Base-by-base conservation (phyloP, 495 filamentous ascomycete species). In the Geopyxis carbonaria region DNA sequence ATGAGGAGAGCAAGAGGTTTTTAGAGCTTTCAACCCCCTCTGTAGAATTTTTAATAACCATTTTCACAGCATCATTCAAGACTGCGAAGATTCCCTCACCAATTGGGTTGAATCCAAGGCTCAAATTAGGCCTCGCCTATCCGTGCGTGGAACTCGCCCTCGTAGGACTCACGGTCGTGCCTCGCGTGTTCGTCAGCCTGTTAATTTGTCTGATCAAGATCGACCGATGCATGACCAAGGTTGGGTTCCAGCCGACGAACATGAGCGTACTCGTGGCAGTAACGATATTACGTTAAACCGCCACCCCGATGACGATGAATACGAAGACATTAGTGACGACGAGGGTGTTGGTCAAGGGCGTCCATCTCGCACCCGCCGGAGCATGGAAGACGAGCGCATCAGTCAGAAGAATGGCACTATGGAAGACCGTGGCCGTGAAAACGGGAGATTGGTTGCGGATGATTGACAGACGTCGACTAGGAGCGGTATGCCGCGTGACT, bases 71-170 rank as follows among this genome's bases (percentile, higher is more conserved):
- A 95, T 97, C 64, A 95, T 97, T 60, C 91, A 95, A 65, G 89
- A 97, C 59, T 97, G 89, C 60, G 89, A 97, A 59, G 85, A 95
- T 51, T 70, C 91, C 4, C 75, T 97, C 34, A 93, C 82, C 47
- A 94, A 93, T 65, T 97, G 89, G 89, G 82, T 95, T 7, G 64
- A 72, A 42, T 75, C 81, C 54, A 89, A 86, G 60, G 86, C 89
- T 1, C 69, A 80, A 33, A 86, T 97, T 45, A 76, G 72, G 46
- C 73, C 86, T 44, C 78, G 78, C 52, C 74, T 97, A 32, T 91
- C 81, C 7, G 73, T 73, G 5, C 81, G 89, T 39, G 73, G 87
- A 20, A 87, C 81, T 30, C 82, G 81, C 60, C 77, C 85, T 54
- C 79, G 80, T 47, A 70, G 77, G 27, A 72, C 76, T 45, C 73